Percentiles rank a stretch among this genome's conserved stretches.
Evolutionary conservation across 2,329 filamentous ascomycete genomes (phyloP).

Genomic region (Dothiorella sarmentorum): DNA sequence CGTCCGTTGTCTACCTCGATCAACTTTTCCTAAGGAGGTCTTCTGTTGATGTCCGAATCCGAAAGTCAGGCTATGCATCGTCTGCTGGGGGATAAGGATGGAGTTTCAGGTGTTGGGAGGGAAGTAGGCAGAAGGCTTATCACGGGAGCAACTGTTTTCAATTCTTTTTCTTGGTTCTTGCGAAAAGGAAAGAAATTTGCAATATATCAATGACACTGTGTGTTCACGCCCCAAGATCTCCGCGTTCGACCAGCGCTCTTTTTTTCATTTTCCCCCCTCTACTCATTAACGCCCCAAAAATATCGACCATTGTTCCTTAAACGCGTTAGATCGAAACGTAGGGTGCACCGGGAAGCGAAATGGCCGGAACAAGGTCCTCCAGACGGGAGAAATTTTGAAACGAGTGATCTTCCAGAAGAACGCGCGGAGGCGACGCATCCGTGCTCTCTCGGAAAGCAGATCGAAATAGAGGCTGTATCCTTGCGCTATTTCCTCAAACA

Average conservation of each 20-base stretch:
- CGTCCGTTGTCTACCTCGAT: not conserved
- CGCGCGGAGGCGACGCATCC: not conserved
- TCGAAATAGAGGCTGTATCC: not conserved
- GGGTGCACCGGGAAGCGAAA: slow-evolving; percentile 8
- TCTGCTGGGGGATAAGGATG: not conserved
- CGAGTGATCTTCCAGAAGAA: not conserved
- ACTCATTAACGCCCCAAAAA: too few relatives aligned
- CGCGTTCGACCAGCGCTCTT: too few relatives aligned
- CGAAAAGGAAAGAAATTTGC: slow-evolving; percentile 9
- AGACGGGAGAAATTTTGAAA: not conserved
- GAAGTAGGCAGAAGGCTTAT: slow-evolving; percentile 1
- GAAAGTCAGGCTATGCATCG: slow-evolving; percentile 8
- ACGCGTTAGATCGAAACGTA: slow-evolving; percentile 1
- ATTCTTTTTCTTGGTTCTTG: not conserved
- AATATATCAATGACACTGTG: slow-evolving; percentile 1
- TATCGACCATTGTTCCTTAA: not conserved
- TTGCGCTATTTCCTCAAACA: not conserved
- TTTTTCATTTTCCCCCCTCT: too few relatives aligned
- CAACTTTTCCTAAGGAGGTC: slow-evolving; percentile 3
- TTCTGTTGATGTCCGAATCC: slow-evolving; percentile 2
- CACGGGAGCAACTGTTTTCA: not conserved
- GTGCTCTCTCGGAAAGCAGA: not conserved
- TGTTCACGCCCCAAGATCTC: not conserved
- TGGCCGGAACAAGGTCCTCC: not conserved
- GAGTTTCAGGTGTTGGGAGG: slow-evolving; percentile 11